Evolutionary conservation across 1,139 yeast species (phyloP), one percentile per base, ranked within the genome.

Genomic region (Nadsonia commutata): DNA sequence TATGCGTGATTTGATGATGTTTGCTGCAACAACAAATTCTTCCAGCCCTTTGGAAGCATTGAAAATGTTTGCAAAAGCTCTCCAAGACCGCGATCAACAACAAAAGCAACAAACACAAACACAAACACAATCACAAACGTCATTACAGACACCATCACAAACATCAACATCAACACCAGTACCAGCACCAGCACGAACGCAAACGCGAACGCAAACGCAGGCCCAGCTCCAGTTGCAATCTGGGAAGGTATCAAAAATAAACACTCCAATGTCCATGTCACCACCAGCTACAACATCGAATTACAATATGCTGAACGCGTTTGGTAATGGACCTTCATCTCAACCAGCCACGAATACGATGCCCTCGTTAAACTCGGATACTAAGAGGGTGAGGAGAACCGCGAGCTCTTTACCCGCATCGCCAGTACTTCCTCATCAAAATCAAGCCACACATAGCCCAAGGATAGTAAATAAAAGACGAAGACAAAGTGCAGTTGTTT

Each of bases 1-100:
- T 48, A 67, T 83, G 52, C 71, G 73, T 46, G 76, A 80, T 23
- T 62, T 81, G 45, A 78, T 81, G 78, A 67, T 70, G 22, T 78
- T 72, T 52, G 70, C 80, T 20, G 57, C 68, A 42, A 52, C 59
- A 8, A 53, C 58, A 3, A 60, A 64, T 2, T 62, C 64, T n/a
- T 63, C 66, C 5, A 78, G 84, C 13, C 88, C 88, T 0, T 52
- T 76, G 31, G 68, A 70, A 43, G 75, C 85, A 0, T 60, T 81
- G 47, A 82, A 77, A 44, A 57, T 70, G 20, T 74, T 75, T 51
- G 70, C 50, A 41, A 46, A 42, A 40, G 54, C 47, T 46, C 44
- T 42, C 38, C 51, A 43, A 50, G 52, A 43, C 45, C 47, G 48
- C 44, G 54, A 44, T 49, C 50, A 27, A 27, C 33, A 27, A 42